Evolutionary conservation across 805 yeast genomes (phyloP).

Genomic region (Jamesozyma lodderae): DNA sequence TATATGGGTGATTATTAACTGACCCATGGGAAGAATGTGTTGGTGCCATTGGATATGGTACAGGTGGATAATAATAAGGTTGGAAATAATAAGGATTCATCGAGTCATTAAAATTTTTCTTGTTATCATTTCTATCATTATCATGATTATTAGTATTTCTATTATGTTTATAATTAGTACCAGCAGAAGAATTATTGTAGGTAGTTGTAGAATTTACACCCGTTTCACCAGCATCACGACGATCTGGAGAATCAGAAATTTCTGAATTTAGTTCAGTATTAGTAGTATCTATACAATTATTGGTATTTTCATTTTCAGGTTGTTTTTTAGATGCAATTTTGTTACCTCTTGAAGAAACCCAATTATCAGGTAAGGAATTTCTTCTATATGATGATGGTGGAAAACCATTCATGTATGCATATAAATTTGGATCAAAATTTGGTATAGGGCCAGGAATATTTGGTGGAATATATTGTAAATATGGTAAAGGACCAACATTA

Average conservation of each 20-base stretch:
- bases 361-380: slow-evolving; percentile 16
- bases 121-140: slow-evolving; percentile 4
- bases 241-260: slow-evolving; percentile 17
- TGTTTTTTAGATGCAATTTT: slow-evolving; percentile 5
- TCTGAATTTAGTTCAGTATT: slow-evolving; percentile 21
- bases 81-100: slow-evolving; percentile 19
- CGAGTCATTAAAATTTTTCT: slow-evolving; percentile 12
- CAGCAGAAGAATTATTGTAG: slow-evolving; percentile 23
- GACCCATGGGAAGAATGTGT: slow-evolving; percentile 13
- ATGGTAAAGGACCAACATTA: slow-evolving; percentile 5
- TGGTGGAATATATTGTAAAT: slow-evolving; percentile 9
- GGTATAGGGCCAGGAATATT: slow-evolving; percentile 6
- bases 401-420: slow-evolving; percentile 11
- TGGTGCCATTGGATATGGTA: slow-evolving; percentile 24
- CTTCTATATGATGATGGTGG: slow-evolving; percentile 14
- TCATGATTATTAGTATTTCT: slow-evolving; percentile 1
- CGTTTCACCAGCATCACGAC: slow-evolving; percentile 1
- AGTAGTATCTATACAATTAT: slow-evolving; percentile 7
- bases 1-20: slow-evolving; percentile 18
- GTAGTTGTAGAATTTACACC: slow-evolving; percentile 16
- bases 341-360: slow-evolving; percentile 12
- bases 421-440: slow-evolving; percentile 15
- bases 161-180: slow-evolving; percentile 16
- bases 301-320: slow-evolving; percentile 1
- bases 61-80: slow-evolving; percentile 26